Base-by-base conservation (phyloP, 2,329 filamentous ascomycete species). In the Daldinia sp. region DNA sequence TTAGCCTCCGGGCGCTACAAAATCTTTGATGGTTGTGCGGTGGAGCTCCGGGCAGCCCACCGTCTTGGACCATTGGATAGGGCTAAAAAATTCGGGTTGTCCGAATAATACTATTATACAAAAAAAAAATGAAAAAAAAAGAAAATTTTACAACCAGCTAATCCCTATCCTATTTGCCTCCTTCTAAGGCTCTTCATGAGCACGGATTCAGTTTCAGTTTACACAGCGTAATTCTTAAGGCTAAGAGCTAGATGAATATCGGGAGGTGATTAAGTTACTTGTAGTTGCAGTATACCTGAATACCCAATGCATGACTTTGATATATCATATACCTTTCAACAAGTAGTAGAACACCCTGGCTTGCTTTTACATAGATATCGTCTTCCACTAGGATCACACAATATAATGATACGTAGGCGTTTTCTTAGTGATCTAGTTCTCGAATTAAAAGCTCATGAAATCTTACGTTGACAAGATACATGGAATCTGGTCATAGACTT, bases 11-110 rank as follows among this genome's bases (percentile, higher is more conserved):
- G 46, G 12, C 46, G 46, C 46, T 51, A 51, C 15, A 26, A 51
- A 51, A 51, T 51, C 46, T 51, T 26, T 51, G 26, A 18, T 51
- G 4, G 26, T 33, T 51, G 46, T 51, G 46, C 46, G 46, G 46
- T 51, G 28, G 46, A 51, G 46, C 15, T 33, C 7, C 26, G 15
- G 15, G 46, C 4, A 15, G 46, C 26, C 46, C 46, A 33, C 46
- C 46, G 26, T 7, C 10, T 15, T 51, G 18, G 28, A 6, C 46
- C 26, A 51, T 33, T 51, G 15, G 46, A 51, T 51, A 33, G 46
- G 46, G 46, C 28, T 51, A 51, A 28, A 28, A 15, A 18, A 18
- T 30, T 33, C 46, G 46, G 46, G 15, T 51, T 10, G 6, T 51
- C 15, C 26, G 15, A 51, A 33, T 33, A 51, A 6, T 10, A 18